Evolutionary conservation across 139 green algal species (phyloP).

Genomic region (Chlamydomonas sphaeroides): DNA sequence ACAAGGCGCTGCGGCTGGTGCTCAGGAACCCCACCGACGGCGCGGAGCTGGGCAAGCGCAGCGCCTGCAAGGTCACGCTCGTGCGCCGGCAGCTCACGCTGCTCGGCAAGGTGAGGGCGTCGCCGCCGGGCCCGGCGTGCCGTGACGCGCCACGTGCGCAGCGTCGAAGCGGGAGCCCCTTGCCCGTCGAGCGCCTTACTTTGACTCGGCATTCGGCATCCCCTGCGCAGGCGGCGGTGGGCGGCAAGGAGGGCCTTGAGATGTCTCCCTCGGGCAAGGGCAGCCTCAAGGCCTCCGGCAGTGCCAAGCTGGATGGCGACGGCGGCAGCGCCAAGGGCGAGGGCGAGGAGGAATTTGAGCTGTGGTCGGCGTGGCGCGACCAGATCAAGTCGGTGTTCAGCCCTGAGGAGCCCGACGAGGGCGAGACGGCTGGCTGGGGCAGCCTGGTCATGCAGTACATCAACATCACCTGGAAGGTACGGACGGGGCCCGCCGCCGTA

Average conservation of each 20-base stretch:
- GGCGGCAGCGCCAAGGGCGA: background rate
- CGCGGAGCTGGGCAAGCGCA: constrained; percentile 36
- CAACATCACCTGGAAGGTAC: constrained; percentile 49
- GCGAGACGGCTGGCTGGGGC: constrained; percentile 7
- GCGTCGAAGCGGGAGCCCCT: too few species aligned
- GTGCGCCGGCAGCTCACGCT: background rate
- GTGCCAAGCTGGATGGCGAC: background rate
- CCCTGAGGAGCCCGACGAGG: constrained; percentile 22
- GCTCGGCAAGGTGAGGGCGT: background rate
- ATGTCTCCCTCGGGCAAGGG: background rate
- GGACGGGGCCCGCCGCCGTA: too few species aligned
- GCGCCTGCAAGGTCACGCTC: constrained; percentile 41
- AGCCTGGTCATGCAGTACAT: constrained; percentile 48
- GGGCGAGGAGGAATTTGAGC: background rate
- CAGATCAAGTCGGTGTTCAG: constrained; percentile 45
- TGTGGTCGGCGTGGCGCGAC: constrained; percentile 33
- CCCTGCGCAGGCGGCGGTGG: too few species aligned
- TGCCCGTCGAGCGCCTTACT: too few species aligned
- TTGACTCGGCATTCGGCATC: too few species aligned
- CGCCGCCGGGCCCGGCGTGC: too few species aligned
- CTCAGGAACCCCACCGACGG: constrained; percentile 36
- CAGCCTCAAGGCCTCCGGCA: constrained; percentile 7
- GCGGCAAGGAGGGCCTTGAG: constrained; percentile 14
- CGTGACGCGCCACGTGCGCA: too few species aligned
- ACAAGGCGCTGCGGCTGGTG: constrained; percentile 34